Evolutionary conservation across 2,329 filamentous ascomycete genomes (phyloP), one percentile per base, ranked within the genome.

Genomic region (Fusarium temperatum): DNA sequence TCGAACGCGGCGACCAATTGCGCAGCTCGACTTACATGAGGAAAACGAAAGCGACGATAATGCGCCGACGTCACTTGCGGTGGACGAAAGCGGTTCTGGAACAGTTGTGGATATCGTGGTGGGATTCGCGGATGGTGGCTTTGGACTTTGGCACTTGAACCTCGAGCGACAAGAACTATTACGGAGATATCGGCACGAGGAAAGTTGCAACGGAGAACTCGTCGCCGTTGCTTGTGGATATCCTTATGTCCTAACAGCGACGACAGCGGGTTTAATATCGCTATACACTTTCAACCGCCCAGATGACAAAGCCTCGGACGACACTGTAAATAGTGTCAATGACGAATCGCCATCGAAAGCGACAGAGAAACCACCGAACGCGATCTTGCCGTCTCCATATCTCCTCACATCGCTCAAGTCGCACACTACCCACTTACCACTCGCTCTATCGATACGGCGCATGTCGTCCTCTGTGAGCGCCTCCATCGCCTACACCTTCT

Each of bases 401-500:
- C 86, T 96, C 36, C 84, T 98, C 36, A 92, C 93, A 13, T 96
- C 93, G 1, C 87, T 98, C 26, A 91, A 91, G 79, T 97, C 95
- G 17, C 91, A 94, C 77, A 95, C 92, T 7, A 92, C 93, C 4
- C 90, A 92, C 78, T 89, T 92, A 6, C 95, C 95, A 4, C 85
- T 97, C 15, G 94, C 94, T 1, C 84, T 98, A n/a, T 96, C 94
- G 0, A 89, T 98, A 42, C 90, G 95, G n/a, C 88, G 87, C 32
- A 90, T 90, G 20, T 80, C 89, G 1, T 84, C 85, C 8, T 89
- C 89, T 17, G 89, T 94, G 24, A 89, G 94, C n/a, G 93, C 94
- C 5, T 95, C 94, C 1, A 93, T 98, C 67, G 95, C 94, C 3
- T 98, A 97, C 80, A 93, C 94, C 1, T 90, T 97, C 73, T 91